Evolutionary conservation across 2,329 filamentous ascomycete genomes (phyloP).

Genomic region (Alternaria solani): DNA sequence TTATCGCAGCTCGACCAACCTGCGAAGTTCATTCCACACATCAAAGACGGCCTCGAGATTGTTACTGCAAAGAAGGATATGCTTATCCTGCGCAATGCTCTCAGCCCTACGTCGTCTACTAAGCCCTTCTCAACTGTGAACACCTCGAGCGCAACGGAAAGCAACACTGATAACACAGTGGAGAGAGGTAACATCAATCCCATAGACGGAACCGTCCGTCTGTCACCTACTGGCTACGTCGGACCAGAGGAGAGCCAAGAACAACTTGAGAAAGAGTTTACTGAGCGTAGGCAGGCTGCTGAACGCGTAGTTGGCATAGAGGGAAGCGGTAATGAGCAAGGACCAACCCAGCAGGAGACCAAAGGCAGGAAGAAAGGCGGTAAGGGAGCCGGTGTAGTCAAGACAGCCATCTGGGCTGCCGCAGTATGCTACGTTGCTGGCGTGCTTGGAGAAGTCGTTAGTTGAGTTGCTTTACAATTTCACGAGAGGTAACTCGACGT

Average conservation of each 20-base stretch:
- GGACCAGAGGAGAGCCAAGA: conserved; percentile 36
- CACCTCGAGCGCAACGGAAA: neutral
- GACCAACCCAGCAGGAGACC: conserved; percentile 3
- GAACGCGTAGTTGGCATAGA: conserved; percentile 11
- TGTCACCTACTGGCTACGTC: conserved; percentile 46
- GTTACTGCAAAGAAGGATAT: conserved; percentile 41
- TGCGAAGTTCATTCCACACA: conserved; percentile 42
- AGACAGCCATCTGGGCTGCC: conserved; percentile 41
- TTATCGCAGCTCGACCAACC: conserved; percentile 38
- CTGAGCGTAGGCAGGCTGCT: conserved; percentile 34
- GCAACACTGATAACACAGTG: neutral
- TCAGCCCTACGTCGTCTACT: conserved; percentile 14
- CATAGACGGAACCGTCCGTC: conserved; percentile 46
- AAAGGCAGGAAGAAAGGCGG: conserved; percentile 18
- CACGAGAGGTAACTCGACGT: neutral
- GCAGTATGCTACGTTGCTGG: conserved; percentile 45
- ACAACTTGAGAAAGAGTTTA: conserved; percentile 33
- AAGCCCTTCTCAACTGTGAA: conserved; percentile 17
- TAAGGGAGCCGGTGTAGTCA: conserved; percentile 34
- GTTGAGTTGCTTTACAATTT: neutral
- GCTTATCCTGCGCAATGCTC: conserved; percentile 39
- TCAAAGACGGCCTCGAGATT: conserved; percentile 37
- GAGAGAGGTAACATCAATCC: conserved; percentile 36
- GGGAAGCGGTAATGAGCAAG: neutral
- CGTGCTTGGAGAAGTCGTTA: conserved; percentile 39